Conservation (phyloP, 495 filamentous ascomycete species). For the Penicillium diatomitis region DNA sequence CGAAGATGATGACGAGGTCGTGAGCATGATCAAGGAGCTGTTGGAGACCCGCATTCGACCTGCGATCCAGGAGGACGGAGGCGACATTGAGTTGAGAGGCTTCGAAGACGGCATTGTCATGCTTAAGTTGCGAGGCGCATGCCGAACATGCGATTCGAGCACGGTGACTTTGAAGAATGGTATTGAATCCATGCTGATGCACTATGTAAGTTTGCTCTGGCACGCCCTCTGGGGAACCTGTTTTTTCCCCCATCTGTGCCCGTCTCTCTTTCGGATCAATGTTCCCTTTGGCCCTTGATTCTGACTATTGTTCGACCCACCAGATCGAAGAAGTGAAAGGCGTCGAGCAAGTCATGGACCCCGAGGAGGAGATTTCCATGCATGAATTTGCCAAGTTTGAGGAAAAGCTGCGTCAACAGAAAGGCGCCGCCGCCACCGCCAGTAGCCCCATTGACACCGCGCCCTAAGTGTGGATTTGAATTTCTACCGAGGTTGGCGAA, state of each 20-base stretch:
- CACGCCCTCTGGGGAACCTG: background rate
- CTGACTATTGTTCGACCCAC: slow-evolving; percentile 10
- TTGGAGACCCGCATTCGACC: slow-evolving; percentile 90
- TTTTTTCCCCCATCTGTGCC: background rate
- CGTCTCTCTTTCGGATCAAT: no score
- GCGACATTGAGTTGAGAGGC: slow-evolving; percentile 88
- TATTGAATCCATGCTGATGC: slow-evolving; percentile 96
- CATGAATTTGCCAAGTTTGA: slow-evolving; percentile 93
- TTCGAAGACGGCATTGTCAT: slow-evolving; percentile 79
- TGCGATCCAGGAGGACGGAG: slow-evolving; percentile 93
- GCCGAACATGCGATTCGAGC: slow-evolving; percentile 90
- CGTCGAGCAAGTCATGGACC: slow-evolving; percentile 82
- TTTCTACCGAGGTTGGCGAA: no score
- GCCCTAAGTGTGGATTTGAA: slow-evolving; percentile 15
- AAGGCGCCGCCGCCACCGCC: slow-evolving; percentile 46
- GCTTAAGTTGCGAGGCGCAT: slow-evolving; percentile 85
- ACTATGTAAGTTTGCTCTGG: slow-evolving; percentile 44
- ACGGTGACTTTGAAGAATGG: slow-evolving; percentile 93
- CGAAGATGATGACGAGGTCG: slow-evolving; percentile 83
- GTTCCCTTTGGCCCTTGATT: no score
- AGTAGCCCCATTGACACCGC: slow-evolving; percentile 57
- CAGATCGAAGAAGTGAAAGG: slow-evolving; percentile 94
- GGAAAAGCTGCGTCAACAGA: slow-evolving; percentile 78
- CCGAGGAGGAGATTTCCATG: slow-evolving; percentile 85
- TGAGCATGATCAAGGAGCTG: slow-evolving; percentile 98